Conservation (phyloP, 129 eudicot genomes). For the Glebionis coronaria region DNA sequence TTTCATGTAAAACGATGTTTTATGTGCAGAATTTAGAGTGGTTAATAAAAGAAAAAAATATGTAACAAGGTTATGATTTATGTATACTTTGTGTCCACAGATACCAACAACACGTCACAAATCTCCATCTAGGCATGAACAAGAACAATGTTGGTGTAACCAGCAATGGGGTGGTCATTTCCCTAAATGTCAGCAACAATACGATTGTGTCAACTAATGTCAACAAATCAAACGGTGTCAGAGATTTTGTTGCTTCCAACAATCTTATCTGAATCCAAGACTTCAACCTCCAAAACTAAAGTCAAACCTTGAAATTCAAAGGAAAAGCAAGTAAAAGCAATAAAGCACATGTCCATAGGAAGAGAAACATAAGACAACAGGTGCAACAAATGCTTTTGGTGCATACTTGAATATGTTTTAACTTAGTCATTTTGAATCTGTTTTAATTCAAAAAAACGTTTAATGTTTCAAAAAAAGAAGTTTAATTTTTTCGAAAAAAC, state of each 20-base stretch:
- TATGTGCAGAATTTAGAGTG: too few relatives aligned
- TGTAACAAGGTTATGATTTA: slow-evolving; percentile 5
- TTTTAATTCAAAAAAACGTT: too few relatives aligned
- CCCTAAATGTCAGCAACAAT: slow-evolving; percentile 33
- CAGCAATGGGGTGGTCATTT: slow-evolving; percentile 35
- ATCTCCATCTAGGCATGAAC: slow-evolving; percentile 93
- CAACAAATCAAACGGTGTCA: slow-evolving; percentile 21
- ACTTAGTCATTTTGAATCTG: too few relatives aligned
- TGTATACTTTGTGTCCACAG: slow-evolving; percentile 27
- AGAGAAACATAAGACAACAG: too few relatives aligned
- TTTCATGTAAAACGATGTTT: too few relatives aligned
- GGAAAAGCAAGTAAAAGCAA: slow-evolving; percentile 33
- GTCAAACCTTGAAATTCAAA: slow-evolving; percentile 43
- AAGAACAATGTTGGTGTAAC: slow-evolving; percentile 38
- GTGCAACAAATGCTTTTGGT: too few relatives aligned
- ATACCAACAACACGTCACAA: slow-evolving; percentile 88
- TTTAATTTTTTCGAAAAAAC: too few relatives aligned
- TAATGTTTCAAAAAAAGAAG: too few relatives aligned
- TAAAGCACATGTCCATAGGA: slow-evolving; percentile 35
- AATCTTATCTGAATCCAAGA: slow-evolving; percentile 39
- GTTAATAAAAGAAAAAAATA: too few relatives aligned
- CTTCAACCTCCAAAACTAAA: slow-evolving; percentile 36
- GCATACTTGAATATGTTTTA: too few relatives aligned
- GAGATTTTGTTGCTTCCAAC: slow-evolving; percentile 31
- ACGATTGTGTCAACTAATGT: slow-evolving; percentile 25